These are phyloP conservation scores for Talaromyces albobiverticillius DNA, from an alignment of 2,329 filamentous ascomycete species.

Conservation along the genomic window DNA sequence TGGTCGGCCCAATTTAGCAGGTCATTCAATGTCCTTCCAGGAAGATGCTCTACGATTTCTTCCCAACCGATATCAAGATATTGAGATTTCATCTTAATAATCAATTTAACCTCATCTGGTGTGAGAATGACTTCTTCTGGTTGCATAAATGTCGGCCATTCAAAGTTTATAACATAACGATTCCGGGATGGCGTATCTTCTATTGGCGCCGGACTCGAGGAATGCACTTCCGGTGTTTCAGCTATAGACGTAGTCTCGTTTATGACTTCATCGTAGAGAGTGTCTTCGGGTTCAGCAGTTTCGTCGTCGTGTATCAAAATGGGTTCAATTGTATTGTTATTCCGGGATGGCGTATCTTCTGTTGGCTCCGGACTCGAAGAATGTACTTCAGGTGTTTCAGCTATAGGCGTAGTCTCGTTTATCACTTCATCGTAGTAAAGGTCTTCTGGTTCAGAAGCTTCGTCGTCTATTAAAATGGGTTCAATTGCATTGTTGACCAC, in stretches of 20 bases:
- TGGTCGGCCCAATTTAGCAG: slow-evolving; percentile 25
- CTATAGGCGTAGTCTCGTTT: not conserved
- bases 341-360: slow-evolving; percentile 7
- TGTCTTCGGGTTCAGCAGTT: not conserved
- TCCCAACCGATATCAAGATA: slow-evolving; percentile 25
- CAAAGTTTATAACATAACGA: not conserved
- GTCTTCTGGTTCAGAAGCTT: not conserved
- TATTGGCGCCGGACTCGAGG: slow-evolving; percentile 5
- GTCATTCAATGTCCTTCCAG: slow-evolving; percentile 21
- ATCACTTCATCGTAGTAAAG: not conserved
- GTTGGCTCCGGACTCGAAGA: slow-evolving; percentile 7
- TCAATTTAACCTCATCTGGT: slow-evolving; percentile 31
- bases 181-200: slow-evolving; percentile 8
- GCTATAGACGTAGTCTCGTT: not conserved
- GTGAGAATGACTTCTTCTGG: slow-evolving; percentile 20
- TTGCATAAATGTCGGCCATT: slow-evolving; percentile 18
- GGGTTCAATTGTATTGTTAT: no score
- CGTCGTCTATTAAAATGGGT: not conserved
- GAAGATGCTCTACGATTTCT: slow-evolving; percentile 28
- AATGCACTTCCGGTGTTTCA: slow-evolving; percentile 6
- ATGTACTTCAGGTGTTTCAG: slow-evolving; percentile 4
- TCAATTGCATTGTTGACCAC: not conserved
- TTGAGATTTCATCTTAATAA: slow-evolving; percentile 28
- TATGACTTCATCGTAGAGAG: not conserved
- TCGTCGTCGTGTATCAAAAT: not conserved